Conservation (phyloP, 2,329 filamentous ascomycete genomes). For the Teratosphaeria nubilosa region DNA sequence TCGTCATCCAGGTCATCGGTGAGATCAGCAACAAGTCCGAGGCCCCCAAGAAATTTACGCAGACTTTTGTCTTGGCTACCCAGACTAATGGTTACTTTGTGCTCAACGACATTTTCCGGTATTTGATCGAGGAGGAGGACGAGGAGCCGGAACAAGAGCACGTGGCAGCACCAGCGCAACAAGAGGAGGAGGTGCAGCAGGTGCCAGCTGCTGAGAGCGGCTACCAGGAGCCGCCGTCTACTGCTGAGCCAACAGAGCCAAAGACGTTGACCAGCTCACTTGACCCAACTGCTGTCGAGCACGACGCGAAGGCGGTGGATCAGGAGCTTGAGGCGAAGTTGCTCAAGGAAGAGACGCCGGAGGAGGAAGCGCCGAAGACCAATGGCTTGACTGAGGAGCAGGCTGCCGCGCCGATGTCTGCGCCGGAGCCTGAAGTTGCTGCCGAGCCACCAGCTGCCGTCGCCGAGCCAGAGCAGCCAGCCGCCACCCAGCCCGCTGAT, state of each 20-base stretch:
- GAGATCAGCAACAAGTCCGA: constrained; percentile 91
- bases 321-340: constrained; percentile 63
- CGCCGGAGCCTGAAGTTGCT: constrained; percentile 18
- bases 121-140: constrained; percentile 75
- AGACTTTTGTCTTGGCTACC: constrained; percentile 93
- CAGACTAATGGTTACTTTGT: constrained; percentile 98
- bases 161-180: constrained; percentile 24
- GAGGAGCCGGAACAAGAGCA: constrained; percentile 29
- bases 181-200: constrained; percentile 25
- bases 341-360: constrained; percentile 16
- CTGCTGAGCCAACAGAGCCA: constrained; percentile 24
- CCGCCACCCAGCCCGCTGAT: constrained; percentile 28
- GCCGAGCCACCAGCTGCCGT: constrained; percentile 30
- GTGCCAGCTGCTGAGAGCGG: constrained; percentile 25
- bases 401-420: constrained; percentile 22
- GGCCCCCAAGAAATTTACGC: constrained; percentile 89
- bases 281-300: constrained; percentile 33
- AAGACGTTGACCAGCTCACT: constrained; percentile 23
- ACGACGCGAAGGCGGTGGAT: constrained; percentile 46
- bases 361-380: background rate
- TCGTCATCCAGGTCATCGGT: constrained; percentile 95
- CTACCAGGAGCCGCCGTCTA: constrained; percentile 31
- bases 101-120: constrained; percentile 94
- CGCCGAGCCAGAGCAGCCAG: constrained; percentile 14
- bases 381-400: constrained; percentile 20